Evolutionary conservation across 305 asterid genomes (phyloP).

Genomic region (Solanum hybrid): DNA sequence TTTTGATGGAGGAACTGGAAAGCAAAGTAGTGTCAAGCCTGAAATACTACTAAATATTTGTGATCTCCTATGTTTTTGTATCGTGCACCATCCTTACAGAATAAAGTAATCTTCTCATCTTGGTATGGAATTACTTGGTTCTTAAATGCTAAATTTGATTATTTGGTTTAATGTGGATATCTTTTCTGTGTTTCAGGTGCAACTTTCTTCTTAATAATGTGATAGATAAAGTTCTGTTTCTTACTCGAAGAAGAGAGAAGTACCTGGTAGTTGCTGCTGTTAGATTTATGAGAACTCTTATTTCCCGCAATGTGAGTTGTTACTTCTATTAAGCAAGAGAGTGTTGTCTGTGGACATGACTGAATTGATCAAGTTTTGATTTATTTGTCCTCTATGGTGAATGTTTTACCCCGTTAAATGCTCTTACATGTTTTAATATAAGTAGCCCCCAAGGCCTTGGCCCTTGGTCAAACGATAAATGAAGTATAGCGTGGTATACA

Average conservation of each 20-base stretch:
- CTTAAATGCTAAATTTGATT: constrained; percentile 2
- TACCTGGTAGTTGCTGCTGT: constrained; percentile 88
- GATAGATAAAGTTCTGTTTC: constrained; percentile 72
- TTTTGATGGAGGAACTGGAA: constrained; percentile 36
- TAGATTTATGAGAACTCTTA: constrained; percentile 78
- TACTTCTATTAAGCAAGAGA: constrained; percentile 3
- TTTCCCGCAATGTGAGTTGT: constrained; percentile 84
- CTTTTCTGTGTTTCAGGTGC: constrained; percentile 48
- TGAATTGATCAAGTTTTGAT: neutral
- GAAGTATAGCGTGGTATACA: neutral
- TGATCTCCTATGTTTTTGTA: constrained; percentile 93
- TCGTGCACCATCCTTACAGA: constrained; percentile 87
- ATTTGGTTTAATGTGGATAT: constrained; percentile 1
- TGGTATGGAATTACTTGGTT: neutral
- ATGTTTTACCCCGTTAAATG: neutral
- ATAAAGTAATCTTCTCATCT: constrained; percentile 54
- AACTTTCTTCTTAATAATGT: constrained; percentile 81
- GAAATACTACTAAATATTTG: constrained; percentile 83
- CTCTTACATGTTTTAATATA: neutral
- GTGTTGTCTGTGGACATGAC: neutral
- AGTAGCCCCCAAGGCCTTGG: neutral
- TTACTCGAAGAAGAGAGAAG: constrained; percentile 86
- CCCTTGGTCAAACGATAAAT: neutral
- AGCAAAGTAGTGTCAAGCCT: constrained; percentile 55
- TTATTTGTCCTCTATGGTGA: neutral